Percentiles rank a stretch among this genome's conserved stretches.
Conservation (phyloP, 2,329 filamentous ascomycete genomes). For the Aquanectria penicillioides region DNA sequence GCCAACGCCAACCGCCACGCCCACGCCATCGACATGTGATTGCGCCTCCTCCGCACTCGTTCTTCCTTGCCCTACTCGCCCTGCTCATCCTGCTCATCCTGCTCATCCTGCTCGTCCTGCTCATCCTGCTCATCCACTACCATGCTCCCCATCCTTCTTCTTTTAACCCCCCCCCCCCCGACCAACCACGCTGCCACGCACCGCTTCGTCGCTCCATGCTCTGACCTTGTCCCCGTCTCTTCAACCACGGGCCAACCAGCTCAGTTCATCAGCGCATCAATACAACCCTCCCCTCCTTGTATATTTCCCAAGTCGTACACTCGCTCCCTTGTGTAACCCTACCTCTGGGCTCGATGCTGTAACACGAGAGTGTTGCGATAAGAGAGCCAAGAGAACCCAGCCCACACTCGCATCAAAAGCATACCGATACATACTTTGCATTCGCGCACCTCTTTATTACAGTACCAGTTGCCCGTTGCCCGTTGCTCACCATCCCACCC, state of each 20-base stretch:
- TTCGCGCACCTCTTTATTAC: too few relatives aligned
- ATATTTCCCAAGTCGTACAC: background rate
- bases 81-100: background rate
- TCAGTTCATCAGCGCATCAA: too few relatives aligned
- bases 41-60: slow-evolving; percentile 24
- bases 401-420: too few relatives aligned
- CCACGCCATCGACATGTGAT: slow-evolving; percentile 37
- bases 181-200: background rate
- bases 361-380: too few relatives aligned
- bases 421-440: too few relatives aligned
- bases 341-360: too few relatives aligned
- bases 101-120: background rate
- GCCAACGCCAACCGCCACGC: too few relatives aligned
- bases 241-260: background rate
- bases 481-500: background rate
- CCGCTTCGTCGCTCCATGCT: background rate
- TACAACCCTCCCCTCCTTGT: slow-evolving; percentile 7
- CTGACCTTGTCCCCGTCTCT: slow-evolving; percentile 3
- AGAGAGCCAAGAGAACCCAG: too few relatives aligned
- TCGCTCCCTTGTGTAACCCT: slow-evolving; percentile 10
- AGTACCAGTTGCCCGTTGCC: too few relatives aligned
- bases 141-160: slow-evolving; percentile 1
- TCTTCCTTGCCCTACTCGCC: background rate
- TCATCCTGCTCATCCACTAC: background rate
- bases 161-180: background rate